Conservation (phyloP, 495 filamentous ascomycete genomes). For the Viridothelium virens region DNA sequence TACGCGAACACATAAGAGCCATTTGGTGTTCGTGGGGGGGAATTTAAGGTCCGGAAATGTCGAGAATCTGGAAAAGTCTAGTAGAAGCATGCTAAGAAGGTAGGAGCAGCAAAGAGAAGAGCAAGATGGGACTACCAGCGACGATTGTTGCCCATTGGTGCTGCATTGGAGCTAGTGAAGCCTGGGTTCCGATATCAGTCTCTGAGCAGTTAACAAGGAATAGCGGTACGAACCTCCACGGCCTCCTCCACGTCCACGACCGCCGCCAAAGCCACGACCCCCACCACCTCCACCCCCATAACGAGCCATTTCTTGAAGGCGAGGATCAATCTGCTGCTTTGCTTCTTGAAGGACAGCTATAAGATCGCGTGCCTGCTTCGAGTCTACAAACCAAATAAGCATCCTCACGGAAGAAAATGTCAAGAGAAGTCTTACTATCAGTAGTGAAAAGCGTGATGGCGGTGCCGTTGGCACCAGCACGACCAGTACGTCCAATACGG, state of each 20-base stretch:
- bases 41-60: constrained; percentile 5
- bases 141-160: constrained; percentile 32
- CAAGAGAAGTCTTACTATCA: constrained; percentile 69
- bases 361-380: constrained; percentile 95
- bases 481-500: constrained; percentile 42
- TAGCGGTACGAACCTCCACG: constrained; percentile 39
- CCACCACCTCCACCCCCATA: constrained; percentile 71
- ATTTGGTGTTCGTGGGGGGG: not conserved
- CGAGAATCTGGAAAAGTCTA: not conserved
- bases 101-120: not conserved
- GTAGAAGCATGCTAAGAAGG: not conserved
- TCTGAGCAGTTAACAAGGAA: not conserved
- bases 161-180: constrained; percentile 32
- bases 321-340: constrained; percentile 96
- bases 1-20: not conserved
- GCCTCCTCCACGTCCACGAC: constrained; percentile 55
- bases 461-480: constrained; percentile 42
- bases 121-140: constrained; percentile 31
- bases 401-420: not conserved
- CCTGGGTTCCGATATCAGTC: constrained; percentile 15
- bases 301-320: constrained; percentile 90
- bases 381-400: constrained; percentile 49
- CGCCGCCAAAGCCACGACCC: constrained; percentile 36
- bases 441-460: constrained; percentile 59
- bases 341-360: constrained; percentile 86